These are phyloP conservation scores for Apiospora malaysiana DNA, from an alignment of 2,329 filamentous ascomycete species.

Conservation along the genomic window DNA sequence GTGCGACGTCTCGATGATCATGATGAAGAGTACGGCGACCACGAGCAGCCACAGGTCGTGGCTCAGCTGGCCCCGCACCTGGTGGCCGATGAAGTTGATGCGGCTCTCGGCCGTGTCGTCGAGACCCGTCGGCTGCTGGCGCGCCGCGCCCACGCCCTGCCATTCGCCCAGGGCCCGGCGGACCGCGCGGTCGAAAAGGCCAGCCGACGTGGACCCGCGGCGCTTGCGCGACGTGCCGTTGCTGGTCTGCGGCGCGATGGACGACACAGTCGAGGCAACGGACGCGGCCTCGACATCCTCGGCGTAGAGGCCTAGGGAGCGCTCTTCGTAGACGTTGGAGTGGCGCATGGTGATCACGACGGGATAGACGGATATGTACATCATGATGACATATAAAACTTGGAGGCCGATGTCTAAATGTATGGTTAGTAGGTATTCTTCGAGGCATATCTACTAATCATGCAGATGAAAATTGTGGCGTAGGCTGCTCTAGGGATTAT, in stretches of 20 bases:
- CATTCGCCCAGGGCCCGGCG: slow-evolving; percentile 46
- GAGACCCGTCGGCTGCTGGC: slow-evolving; percentile 27
- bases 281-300: slow-evolving; percentile 37
- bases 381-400: slow-evolving; percentile 67
- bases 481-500: background rate
- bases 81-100: slow-evolving; percentile 57
- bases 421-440: background rate
- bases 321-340: slow-evolving; percentile 75
- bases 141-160: slow-evolving; percentile 50
- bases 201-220: slow-evolving; percentile 29
- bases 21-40: slow-evolving; percentile 64
- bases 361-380: slow-evolving; percentile 70
- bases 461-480: too few species aligned
- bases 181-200: slow-evolving; percentile 43
- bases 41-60: slow-evolving; percentile 73
- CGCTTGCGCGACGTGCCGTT: slow-evolving; percentile 20
- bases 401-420: slow-evolving; percentile 57
- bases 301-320: slow-evolving; percentile 65
- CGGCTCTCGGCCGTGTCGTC: slow-evolving; percentile 40
- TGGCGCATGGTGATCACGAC: slow-evolving; percentile 69
- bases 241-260: background rate
- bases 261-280: background rate
- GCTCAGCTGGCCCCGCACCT: slow-evolving; percentile 68
- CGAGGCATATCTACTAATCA: too few species aligned
- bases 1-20: slow-evolving; percentile 63